Conservation (phyloP, 2,329 filamentous ascomycete genomes). For the Fusarium tanahbumbuense region DNA sequence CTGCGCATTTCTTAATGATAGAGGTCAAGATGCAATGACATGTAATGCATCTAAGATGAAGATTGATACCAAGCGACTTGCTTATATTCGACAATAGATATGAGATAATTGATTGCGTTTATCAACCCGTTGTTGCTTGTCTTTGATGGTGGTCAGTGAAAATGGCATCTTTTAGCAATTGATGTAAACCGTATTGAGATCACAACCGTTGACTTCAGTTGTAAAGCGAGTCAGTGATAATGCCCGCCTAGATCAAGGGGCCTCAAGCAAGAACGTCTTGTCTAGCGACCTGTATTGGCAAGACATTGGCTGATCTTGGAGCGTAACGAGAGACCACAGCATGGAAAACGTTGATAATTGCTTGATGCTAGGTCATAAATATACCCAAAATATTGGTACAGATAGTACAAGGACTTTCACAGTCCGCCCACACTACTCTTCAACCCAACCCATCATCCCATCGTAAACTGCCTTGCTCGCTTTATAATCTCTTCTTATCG, state of each 20-base stretch:
- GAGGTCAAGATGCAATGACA: constrained; percentile 32
- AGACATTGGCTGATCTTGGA: no score
- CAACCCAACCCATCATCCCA: constrained; percentile 10
- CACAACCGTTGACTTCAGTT: not conserved
- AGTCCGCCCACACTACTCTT: constrained; percentile 38
- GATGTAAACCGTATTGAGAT: not conserved
- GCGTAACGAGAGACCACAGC: not conserved
- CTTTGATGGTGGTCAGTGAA: not conserved
- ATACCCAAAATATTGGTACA: constrained; percentile 50
- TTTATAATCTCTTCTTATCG: constrained; percentile 64
- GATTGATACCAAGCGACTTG: constrained; percentile 37
- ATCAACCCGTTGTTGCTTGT: not conserved
- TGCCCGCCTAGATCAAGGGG: not conserved
- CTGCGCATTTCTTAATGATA: constrained; percentile 14
- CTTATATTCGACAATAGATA: constrained; percentile 18
- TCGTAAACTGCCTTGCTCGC: not conserved
- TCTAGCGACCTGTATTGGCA: not conserved
- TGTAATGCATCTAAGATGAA: constrained; percentile 28
- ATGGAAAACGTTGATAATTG: constrained; percentile 39
- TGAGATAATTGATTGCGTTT: not conserved
- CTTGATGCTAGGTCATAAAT: constrained; percentile 45
- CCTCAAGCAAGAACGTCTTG: not conserved
- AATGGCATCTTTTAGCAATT: not conserved
- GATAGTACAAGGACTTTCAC: constrained; percentile 47
- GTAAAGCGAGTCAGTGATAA: not conserved